phyloP scores from a whole-genome alignment of 1,139 yeast species.

The Nakaseomyces sp. region DNA sequence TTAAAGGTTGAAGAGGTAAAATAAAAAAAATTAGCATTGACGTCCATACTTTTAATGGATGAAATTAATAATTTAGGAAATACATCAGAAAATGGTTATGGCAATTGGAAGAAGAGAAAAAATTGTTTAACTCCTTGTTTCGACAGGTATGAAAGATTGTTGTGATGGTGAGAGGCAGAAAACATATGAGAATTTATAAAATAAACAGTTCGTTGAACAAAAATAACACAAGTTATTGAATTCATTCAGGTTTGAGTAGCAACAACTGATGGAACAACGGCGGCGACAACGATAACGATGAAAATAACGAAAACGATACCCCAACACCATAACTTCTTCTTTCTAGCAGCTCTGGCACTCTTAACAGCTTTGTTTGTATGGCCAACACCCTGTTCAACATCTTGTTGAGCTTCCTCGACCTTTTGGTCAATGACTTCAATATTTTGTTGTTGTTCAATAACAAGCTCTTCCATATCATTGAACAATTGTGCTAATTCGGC shows the following conservation, averaged over 20 bases:
- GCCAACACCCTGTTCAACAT: slow-evolving; percentile 89
- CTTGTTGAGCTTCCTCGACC: slow-evolving; percentile 75
- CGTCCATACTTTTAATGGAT: neutral
- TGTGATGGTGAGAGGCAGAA: neutral
- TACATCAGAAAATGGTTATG: neutral
- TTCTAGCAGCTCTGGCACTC: slow-evolving; percentile 84
- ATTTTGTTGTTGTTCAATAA: slow-evolving; percentile 89
- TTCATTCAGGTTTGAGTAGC: slow-evolving; percentile 16
- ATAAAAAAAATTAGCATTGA: neutral
- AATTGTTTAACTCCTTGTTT: neutral
- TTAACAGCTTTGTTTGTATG: slow-evolving; percentile 87
- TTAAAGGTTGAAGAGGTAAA: neutral
- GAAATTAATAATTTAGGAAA: neutral
- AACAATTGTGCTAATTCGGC: slow-evolving; percentile 91
- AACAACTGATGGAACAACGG: slow-evolving; percentile 39
- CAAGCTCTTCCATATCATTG: slow-evolving; percentile 93
- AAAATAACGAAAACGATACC: slow-evolving; percentile 54
- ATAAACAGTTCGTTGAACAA: neutral
- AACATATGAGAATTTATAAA: neutral
- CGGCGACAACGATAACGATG: slow-evolving; percentile 59
- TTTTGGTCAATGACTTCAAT: slow-evolving; percentile 78
- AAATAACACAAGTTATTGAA: neutral
- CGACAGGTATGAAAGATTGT: neutral
- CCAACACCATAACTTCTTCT: slow-evolving; percentile 83
- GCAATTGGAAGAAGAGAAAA: neutral